phyloP scores from a whole-genome alignment of 306 rosid species.

The Ormosia semicastrata region DNA sequence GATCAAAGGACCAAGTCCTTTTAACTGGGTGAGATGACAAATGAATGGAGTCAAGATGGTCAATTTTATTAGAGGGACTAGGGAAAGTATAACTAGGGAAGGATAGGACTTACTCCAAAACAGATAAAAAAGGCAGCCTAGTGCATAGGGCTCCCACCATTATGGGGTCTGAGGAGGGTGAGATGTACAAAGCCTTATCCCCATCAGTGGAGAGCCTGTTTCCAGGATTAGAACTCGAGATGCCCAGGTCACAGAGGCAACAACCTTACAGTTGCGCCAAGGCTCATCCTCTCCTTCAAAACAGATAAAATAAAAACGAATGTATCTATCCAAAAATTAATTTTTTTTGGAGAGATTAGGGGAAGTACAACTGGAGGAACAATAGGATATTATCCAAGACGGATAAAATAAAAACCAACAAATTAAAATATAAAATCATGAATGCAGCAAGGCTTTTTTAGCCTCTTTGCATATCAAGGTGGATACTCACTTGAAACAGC shows the following conservation, averaged over 20 bases:
- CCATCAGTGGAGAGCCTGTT: not conserved
- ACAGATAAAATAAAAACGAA: not conserved
- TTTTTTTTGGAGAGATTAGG: not conserved
- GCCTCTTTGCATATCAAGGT: not conserved
- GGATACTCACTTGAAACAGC: not conserved
- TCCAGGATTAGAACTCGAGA: not conserved
- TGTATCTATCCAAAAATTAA: not conserved
- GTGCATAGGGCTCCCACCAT: not conserved
- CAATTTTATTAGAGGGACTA: not conserved
- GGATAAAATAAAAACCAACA: not conserved
- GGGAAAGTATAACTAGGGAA: not conserved
- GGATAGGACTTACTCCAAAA: not conserved
- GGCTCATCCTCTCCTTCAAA: not conserved
- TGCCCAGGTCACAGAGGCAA: too few species aligned
- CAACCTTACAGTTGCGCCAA: too few species aligned
- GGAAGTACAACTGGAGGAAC: not conserved
- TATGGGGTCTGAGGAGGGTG: not conserved
- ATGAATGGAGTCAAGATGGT: not conserved
- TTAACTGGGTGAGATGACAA: too few species aligned
- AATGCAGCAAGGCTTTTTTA: not conserved
- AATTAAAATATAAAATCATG: not conserved
- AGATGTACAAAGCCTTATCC: not conserved
- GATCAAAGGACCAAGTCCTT: too few species aligned
- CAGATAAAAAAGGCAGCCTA: not conserved
- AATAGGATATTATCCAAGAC: not conserved